Percentiles rank a stretch among this genome's conserved stretches.
These are phyloP conservation scores for Trametes punicea DNA, from an alignment of 768 basidiomycete species.

Conservation along the genomic window DNA sequence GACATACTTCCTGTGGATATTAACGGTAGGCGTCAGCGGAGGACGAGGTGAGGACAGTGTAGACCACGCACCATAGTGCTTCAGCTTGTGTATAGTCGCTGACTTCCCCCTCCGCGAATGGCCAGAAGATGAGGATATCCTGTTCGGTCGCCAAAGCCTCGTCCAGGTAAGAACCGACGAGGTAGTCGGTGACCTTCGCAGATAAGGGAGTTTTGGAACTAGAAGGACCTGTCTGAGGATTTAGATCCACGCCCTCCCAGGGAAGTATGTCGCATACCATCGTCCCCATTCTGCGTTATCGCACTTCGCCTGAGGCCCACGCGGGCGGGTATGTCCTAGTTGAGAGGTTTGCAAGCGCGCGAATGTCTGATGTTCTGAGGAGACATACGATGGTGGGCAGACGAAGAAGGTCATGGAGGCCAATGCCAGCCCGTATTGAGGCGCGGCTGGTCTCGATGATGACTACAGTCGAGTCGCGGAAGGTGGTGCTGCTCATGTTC, in stretches of 20 bases:
- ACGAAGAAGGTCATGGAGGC: slow-evolving; percentile 75
- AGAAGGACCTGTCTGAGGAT: slow-evolving; percentile 30
- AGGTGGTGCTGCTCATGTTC: slow-evolving; percentile 21
- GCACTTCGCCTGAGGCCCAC: slow-evolving; percentile 61
- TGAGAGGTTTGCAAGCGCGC: not conserved
- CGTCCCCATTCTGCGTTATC: slow-evolving; percentile 31
- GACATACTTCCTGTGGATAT: slow-evolving; percentile 68
- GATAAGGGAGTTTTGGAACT: slow-evolving; percentile 48
- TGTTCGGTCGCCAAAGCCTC: slow-evolving; percentile 74
- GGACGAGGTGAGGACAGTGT: not conserved
- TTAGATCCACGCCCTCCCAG: slow-evolving; percentile 18
- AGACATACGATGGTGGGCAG: slow-evolving; percentile 69
- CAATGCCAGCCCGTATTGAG: slow-evolving; percentile 69
- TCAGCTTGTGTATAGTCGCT: slow-evolving; percentile 83
- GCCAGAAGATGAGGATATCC: slow-evolving; percentile 76
- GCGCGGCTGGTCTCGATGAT: slow-evolving; percentile 78
- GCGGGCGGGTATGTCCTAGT: slow-evolving; percentile 74
- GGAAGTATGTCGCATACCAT: slow-evolving; percentile 26
- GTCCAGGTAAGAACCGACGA: slow-evolving; percentile 78
- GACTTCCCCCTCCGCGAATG: slow-evolving; percentile 71
- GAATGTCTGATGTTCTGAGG: not conserved
- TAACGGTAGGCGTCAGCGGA: not conserved
- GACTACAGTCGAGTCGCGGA: slow-evolving; percentile 79
- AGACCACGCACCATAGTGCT: slow-evolving; percentile 70
- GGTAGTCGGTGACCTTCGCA: slow-evolving; percentile 69